Base-by-base conservation (phyloP, 2,329 filamentous ascomycete species). In the Colletotrichum graminicola region DNA sequence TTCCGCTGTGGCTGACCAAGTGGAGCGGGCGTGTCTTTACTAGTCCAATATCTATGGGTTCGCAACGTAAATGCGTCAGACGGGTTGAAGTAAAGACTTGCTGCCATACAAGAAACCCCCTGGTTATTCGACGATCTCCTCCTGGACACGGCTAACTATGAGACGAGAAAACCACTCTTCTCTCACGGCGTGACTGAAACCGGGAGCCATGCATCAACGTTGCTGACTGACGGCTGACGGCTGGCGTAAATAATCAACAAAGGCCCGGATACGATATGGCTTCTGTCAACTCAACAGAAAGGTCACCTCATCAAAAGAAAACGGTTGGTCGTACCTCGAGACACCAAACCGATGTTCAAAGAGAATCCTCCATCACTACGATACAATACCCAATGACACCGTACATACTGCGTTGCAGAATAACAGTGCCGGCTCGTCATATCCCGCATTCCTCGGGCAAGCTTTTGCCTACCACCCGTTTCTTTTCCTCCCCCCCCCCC, bases 1-100 rank as follows among this genome's bases (percentile, higher is more conserved):
- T 39, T 61, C 26, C 63, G 63, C 55, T 49, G 64, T 62, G 56
- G 64, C 63, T 39, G 41, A 34, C 14, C 16, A 12, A 51, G 36
- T 12, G 21, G 10, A 39, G 26, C 12, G 29, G 45, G 23, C 45
- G 45, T 52, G 26, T 62, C 45, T 11, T 52, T 43, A 51, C 51
- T 41, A 56, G 32, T 39, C 41, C 41, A 21, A 39, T 23, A 26
- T 52, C 55, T 16, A n/a, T 36, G 16, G 55, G 63, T 57, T 52
- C 43, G 34, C 26, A 32, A 45, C 11, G 26, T 51, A 54, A 52
- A 34, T 14, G 29, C 43, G n/a, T 56, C 39, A 14, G 14, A 12
- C 29, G 36, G 41, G n/a, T 36, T 18, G 39, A 55, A 56, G 39
- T 26, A 34, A 36, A 49, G 41, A 51, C 51, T 57, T 16, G 21